Evolutionary conservation across 163 green algal species (phyloP), one percentile per base, ranked within the genome.

Genomic region (Chlamydomonas reinhardtii): DNA sequence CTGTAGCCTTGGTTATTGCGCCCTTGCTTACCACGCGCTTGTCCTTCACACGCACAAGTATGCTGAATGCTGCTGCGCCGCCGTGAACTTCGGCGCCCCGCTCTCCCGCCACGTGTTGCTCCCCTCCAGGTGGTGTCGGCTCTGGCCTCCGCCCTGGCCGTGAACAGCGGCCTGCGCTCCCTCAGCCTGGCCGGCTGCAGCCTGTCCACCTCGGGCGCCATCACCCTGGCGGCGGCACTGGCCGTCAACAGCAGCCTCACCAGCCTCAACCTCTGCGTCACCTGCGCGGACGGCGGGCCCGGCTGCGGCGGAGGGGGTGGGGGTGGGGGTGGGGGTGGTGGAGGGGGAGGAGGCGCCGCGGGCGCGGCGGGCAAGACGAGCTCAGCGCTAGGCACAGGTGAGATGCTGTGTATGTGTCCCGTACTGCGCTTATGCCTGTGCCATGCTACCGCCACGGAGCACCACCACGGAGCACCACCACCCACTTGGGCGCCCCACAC

Each of bases 151-250:
- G 76, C 76, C 15, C 76, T 84, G 39, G 39, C 76, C 1, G 64
- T 19, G 8, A 84, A 84, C 76, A n/a, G 31, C 17, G 76, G 76
- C n/a, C 76, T 84, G 27, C 64, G 65, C 64, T 15, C n/a, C 29
- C 76, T 84, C 29, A 65, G 34, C 29, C 76, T 84, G 39, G 76
- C 76, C 0, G 76, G 39, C 64, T 73, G 76, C 76, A 15, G 64
- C 76, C 16, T 84, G 29, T 20, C 15, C 76, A 43, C 14, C 39
- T 19, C 20, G 12, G 65, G 64, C 29, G 76, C 76, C 19, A 48
- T 43, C 8, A 35, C 64, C 24, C 65, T 84, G 29, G 76, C 64
- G 4, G 29, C 64, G 19, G 76, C 76, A 2, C 64, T 84, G 2
- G n/a, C 43, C 19, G 19, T 66, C 39, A 84, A 84, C 76, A 56